Evolutionary conservation across 208 protist genomes (phyloP).

Genomic region (Trichomonas gallinae): DNA sequence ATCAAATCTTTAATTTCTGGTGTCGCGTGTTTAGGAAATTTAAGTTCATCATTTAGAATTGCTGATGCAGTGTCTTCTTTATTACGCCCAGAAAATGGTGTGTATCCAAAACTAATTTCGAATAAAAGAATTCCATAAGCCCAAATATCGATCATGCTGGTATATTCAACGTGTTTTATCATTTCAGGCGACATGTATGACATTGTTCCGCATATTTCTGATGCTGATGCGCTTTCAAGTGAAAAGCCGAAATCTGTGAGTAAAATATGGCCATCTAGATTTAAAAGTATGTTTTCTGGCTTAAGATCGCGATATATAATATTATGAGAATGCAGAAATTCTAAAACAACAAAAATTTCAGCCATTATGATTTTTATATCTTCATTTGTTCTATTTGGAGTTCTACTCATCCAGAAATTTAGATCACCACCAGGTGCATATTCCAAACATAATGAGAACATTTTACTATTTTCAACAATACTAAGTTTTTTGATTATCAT

Average conservation of each 20-base stretch:
- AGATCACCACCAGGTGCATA: background rate
- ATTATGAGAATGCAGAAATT: background rate
- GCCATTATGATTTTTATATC: background rate
- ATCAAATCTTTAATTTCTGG: background rate
- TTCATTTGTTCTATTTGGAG: background rate
- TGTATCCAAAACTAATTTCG: conserved; percentile 76
- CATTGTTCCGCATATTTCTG: conserved; percentile 35
- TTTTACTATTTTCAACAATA: background rate
- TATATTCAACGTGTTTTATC: conserved; percentile 45
- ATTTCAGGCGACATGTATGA: conserved; percentile 89
- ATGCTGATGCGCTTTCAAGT: background rate
- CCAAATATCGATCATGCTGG: conserved; percentile 69
- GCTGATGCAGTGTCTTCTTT: background rate
- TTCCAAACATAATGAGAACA: background rate
- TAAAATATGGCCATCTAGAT: background rate
- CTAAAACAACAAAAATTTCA: background rate
- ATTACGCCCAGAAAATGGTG: conserved; percentile 62
- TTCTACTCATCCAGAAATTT: background rate
- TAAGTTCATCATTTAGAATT: background rate
- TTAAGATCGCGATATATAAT: background rate
- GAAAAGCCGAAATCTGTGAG: conserved; percentile 5
- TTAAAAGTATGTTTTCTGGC: background rate
- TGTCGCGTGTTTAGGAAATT: background rate
- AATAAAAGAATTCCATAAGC: conserved; percentile 90
- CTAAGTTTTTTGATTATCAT: background rate